Evolutionary conservation across 2,329 filamentous ascomycete species (phyloP), one percentile per base, ranked within the genome.

Genomic region (Colletotrichum echinochloae): DNA sequence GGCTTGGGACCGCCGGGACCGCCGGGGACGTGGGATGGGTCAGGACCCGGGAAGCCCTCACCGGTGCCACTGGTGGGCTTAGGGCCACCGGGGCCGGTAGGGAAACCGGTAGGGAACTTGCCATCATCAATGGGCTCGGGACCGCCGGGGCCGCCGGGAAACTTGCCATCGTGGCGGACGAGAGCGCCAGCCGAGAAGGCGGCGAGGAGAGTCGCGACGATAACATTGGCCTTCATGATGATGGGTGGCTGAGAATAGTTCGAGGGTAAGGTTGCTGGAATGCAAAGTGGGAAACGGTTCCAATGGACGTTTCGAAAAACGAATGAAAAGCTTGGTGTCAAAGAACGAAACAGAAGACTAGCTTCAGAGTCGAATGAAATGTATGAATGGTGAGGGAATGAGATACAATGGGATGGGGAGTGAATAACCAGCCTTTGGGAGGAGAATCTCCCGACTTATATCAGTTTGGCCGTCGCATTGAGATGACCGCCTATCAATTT

Each of bases 291-390:
- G 49, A 63, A 20, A 51, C 4, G 41, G 41, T 44, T 44, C 8
- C 8, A 44, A 44, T 41, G 23, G 35, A 37, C n/a, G 44, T 9
- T 61, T 70, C n/a, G 51, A 66, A 41, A 44, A 68, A 54, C 23
- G 68, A 71, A 59, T 20, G 52, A 41, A 46, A 67, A 39, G 52
- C 30, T 51, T 41, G 59, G 23, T 49, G 41, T 71, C 59, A 54
- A 71, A 68, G 68, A 68, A 71, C 46, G 59, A 30, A 68, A 71
- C n/a, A 57, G 68, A 71, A 71, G 68, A 68, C 68, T 71, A 52
- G 64, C 68, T 71, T 71, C 68, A 46, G 39, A 37, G 60, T 46
- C 57, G 52, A 68, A 71, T 68, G 68, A 63, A 68, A 63, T 54
- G 37, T n/a, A n/a, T n/a, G n/a, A n/a, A 68, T 68, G 64, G 39